Evolutionary conservation across 257 asterid genomes (phyloP), one percentile per base, ranked within the genome.

Genomic region (Capsicum rhomboideum): DNA sequence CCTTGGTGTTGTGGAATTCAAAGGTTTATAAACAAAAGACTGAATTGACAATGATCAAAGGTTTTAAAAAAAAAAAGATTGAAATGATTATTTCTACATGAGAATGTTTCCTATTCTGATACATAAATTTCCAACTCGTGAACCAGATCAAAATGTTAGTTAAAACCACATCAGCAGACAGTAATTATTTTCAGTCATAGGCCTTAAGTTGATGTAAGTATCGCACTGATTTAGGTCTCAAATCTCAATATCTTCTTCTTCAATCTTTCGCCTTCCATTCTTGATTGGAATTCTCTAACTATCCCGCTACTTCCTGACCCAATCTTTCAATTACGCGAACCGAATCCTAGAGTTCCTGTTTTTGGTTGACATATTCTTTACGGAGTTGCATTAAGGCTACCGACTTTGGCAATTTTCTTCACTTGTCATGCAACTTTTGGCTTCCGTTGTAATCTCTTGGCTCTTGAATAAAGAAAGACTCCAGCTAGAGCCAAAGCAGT

Each of bases 401-500:
- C 26, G 26, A 34, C 6, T 23, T 68, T 49, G 28, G 12, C 21
- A 26, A 17, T 52, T 50, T 26, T 50, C 63, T 50, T 77, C 63
- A 28, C 63, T 77, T 67, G 16, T 92, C 86, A 92, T 10, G 85
- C 89, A 82, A 84, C 88, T 85, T 93, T 92, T 26, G 91, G 90
- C 67, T 82, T 66, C 28, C 82, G 44, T 82, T 91, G 91, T 28
- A 94, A 91, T 85, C 90, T 91, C 93, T 94, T 95, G 29, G 95
- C 96, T 84, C 88, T 92, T 18, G 97, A 90, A 86, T 91, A 95
- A 61, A 93, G 87, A 86, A 90, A 94, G 55, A 95, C 98, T 84
- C 97, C 97, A 83, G 89, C 94, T 66, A 95, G 94, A 84, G 99
- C 99, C 86, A 95, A 26, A n/a, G 86, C 94, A 85, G 98, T 93